These are phyloP conservation scores for Chloris gayana DNA, from an alignment of 176 grass and related monocot genomes.

Conservation along the genomic window DNA sequence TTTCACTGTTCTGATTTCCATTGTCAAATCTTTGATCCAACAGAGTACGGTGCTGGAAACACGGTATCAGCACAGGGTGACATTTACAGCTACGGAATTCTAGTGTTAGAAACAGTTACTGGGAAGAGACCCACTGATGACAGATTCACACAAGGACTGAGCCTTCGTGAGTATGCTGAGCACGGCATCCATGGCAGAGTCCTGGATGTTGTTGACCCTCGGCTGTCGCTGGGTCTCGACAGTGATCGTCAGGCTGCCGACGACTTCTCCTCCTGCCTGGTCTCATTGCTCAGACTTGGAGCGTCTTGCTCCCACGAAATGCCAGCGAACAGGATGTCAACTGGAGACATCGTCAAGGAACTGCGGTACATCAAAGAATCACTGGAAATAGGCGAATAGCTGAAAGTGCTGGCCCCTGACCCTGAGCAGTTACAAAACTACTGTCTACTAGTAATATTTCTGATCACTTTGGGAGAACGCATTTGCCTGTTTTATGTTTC, in stretches of 20 bases:
- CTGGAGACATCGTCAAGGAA: slow-evolving; percentile 13
- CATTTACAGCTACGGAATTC: slow-evolving; percentile 51
- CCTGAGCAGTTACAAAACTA: too few species aligned
- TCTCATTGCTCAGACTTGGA: slow-evolving; percentile 17
- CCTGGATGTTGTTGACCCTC: slow-evolving; percentile 14
- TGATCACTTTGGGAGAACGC: too few species aligned
- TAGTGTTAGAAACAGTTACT: slow-evolving; percentile 47
- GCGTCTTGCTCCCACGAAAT: slow-evolving; percentile 19
- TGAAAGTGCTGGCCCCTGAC: too few species aligned
- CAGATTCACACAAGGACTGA: slow-evolving; percentile 1
- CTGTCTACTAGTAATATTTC: too few species aligned
- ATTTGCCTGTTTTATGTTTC: too few species aligned
- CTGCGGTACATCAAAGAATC: not conserved
- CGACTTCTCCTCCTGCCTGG: not conserved
- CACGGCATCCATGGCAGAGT: not conserved
- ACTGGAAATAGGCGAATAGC: too few species aligned
- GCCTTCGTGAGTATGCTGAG: slow-evolving; percentile 30
- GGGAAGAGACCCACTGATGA: slow-evolving; percentile 34
- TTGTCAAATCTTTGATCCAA: not conserved
- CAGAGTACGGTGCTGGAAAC: slow-evolving; percentile 47
- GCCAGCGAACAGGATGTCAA: not conserved
- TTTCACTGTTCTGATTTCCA: too few species aligned
- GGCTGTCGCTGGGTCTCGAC: not conserved
- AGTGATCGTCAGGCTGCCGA: not conserved
- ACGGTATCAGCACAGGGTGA: slow-evolving; percentile 37